Conservation (phyloP, 352 stramenopile species). For the Lagenidium giganteum region DNA sequence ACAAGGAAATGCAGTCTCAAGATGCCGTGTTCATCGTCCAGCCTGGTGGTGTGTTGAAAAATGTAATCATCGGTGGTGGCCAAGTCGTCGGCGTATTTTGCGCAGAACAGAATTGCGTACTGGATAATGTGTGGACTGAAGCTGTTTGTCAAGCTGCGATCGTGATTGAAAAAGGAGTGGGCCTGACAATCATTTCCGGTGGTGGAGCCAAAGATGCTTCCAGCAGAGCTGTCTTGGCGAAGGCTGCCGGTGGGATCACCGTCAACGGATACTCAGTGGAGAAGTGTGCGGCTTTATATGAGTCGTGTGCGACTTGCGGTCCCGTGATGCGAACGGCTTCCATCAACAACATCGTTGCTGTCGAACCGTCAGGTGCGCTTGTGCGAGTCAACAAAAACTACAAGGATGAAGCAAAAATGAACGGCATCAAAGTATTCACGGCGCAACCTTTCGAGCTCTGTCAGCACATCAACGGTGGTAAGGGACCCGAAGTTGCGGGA, state of each 20-base stretch:
- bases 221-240: conserved; percentile 34
- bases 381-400: conserved; percentile 73
- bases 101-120: conserved; percentile 48
- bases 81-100: conserved; percentile 43
- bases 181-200: conserved; percentile 49
- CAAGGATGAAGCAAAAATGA: conserved; percentile 49
- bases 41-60: conserved; percentile 47
- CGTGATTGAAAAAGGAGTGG: conserved; percentile 41
- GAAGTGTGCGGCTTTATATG: conserved; percentile 35
- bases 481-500: too few relatives aligned
- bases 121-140: conserved; percentile 58
- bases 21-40: conserved; percentile 65
- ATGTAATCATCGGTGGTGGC: conserved; percentile 52
- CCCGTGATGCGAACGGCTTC: conserved; percentile 49
- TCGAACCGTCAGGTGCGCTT: conserved; percentile 47
- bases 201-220: conserved; percentile 42
- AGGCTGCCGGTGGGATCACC: conserved; percentile 41
- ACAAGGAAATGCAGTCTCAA: conserved; percentile 20
- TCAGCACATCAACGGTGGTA: too few relatives aligned
- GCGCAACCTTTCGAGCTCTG: too few relatives aligned
- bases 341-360: conserved; percentile 39
- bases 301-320: conserved; percentile 59
- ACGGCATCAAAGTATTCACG: conserved; percentile 33
- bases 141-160: conserved; percentile 46
- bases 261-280: conserved; percentile 53